These are phyloP conservation scores for Cryptococcus floricola DNA, from an alignment of 1,284 basidiomycete genomes.

Conservation along the genomic window DNA sequence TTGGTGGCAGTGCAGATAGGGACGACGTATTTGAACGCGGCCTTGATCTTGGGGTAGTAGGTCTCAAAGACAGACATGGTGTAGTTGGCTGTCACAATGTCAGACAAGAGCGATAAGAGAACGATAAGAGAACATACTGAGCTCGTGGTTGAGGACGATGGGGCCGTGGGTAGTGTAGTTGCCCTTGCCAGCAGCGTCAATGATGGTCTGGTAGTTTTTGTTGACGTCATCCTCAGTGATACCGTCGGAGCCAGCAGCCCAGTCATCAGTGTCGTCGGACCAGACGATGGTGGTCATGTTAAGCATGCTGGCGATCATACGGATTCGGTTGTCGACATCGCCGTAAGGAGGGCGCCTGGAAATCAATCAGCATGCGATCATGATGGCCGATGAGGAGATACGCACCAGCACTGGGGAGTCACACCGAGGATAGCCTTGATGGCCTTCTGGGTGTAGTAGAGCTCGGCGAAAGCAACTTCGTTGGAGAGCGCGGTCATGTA, in stretches of 20 bases:
- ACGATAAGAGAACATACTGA: background rate
- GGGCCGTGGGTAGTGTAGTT: slow-evolving; percentile 45
- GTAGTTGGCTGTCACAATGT: slow-evolving; percentile 34
- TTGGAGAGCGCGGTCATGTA: slow-evolving; percentile 53
- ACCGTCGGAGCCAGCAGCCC: slow-evolving; percentile 42
- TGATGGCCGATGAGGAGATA: background rate
- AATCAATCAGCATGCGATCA: background rate
- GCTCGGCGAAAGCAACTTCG: slow-evolving; percentile 55
- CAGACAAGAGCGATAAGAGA: background rate
- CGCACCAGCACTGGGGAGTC: slow-evolving; percentile 51
- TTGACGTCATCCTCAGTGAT: slow-evolving; percentile 45
- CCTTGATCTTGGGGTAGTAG: slow-evolving; percentile 39
- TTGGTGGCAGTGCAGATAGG: slow-evolving; percentile 49
- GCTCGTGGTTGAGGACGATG: slow-evolving; percentile 51
- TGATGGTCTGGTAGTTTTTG: slow-evolving; percentile 51
- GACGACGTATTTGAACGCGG: slow-evolving; percentile 43
- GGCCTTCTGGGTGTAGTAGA: slow-evolving; percentile 55
- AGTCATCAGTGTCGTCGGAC: slow-evolving; percentile 53
- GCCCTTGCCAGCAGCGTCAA: slow-evolving; percentile 44
- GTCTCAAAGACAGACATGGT: slow-evolving; percentile 46
- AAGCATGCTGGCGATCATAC: slow-evolving; percentile 52
- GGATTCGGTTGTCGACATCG: slow-evolving; percentile 55
- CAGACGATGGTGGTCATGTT: slow-evolving; percentile 54
- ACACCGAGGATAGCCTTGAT: slow-evolving; percentile 55
- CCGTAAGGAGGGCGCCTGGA: slow-evolving; percentile 51